phyloP scores from a whole-genome alignment of 2,329 filamentous ascomycete genomes.

The Nothopassalora personata region DNA sequence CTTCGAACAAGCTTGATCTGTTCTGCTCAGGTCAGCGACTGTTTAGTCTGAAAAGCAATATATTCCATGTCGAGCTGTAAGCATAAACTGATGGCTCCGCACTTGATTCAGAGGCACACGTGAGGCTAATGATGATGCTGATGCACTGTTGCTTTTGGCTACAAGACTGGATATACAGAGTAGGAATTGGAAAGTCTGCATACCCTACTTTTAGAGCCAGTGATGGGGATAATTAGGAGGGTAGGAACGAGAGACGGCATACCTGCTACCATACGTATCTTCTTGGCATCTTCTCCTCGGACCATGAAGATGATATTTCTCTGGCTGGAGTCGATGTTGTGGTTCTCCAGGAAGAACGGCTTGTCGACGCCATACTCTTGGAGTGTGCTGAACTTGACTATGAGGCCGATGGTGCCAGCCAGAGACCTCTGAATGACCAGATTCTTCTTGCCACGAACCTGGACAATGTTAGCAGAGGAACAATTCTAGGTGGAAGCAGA shows the following conservation, averaged over 20 bases:
- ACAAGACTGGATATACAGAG: slow-evolving; percentile 48
- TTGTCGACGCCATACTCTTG: slow-evolving; percentile 98
- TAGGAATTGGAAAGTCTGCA: slow-evolving; percentile 44
- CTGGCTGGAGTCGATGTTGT: slow-evolving; percentile 89
- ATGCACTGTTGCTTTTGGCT: slow-evolving; percentile 29
- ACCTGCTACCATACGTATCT: slow-evolving; percentile 86
- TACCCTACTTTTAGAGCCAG: slow-evolving; percentile 58
- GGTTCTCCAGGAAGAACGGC: slow-evolving; percentile 93
- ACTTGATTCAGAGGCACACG: slow-evolving; percentile 19
- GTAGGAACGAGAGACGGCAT: slow-evolving; percentile 30
- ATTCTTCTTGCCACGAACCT: slow-evolving; percentile 99
- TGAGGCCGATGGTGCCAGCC: slow-evolving; percentile 80
- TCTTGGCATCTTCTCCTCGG: slow-evolving; percentile 78
- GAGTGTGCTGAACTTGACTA: slow-evolving; percentile 91
- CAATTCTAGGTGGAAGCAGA: slow-evolving; percentile 17
- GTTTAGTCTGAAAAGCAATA: neutral
- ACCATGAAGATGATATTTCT: slow-evolving; percentile 93
- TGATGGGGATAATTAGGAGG: slow-evolving; percentile 10
- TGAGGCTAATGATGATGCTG: slow-evolving; percentile 22
- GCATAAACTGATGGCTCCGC: slow-evolving; percentile 36
- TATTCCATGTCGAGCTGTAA: slow-evolving; percentile 46
- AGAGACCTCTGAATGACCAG: slow-evolving; percentile 87
- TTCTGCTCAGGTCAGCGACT: slow-evolving; percentile 47
- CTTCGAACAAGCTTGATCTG: slow-evolving; percentile 87
- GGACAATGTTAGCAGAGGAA: slow-evolving; percentile 6